Evolutionary conservation across 148 eudicot genomes (phyloP).

Genomic region (Vaccinium vitisidaea): DNA sequence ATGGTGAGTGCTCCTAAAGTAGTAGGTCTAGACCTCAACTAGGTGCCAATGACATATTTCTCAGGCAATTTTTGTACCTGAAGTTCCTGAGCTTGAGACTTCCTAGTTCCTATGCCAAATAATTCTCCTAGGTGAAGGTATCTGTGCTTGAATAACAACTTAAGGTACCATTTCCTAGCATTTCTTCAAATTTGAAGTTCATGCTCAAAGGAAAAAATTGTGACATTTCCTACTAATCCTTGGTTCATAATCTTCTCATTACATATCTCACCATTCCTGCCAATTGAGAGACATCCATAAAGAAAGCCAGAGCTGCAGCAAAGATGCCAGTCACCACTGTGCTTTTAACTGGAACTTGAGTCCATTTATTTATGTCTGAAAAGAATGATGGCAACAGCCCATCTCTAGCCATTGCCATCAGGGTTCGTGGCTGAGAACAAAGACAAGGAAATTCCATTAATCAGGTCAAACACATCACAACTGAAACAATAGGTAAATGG

Average conservation of each 20-base stretch:
- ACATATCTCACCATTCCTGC: conserved; percentile 79
- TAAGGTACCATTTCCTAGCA: no score
- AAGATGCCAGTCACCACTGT: conserved; percentile 67
- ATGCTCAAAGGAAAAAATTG: no score
- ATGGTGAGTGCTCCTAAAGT: no score
- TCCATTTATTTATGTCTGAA: conserved; percentile 64
- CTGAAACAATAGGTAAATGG: neutral
- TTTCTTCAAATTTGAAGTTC: no score
- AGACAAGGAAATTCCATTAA: neutral
- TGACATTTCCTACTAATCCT: neutral
- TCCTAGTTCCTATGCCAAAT: no score
- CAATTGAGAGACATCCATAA: conserved; percentile 86
- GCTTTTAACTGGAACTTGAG: conserved; percentile 93
- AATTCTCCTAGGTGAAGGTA: no score
- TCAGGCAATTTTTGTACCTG: no score
- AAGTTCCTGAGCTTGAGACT: no score
- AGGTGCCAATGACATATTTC: no score
- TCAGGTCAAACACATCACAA: neutral
- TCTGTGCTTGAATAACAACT: no score
- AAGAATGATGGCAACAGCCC: conserved; percentile 87
- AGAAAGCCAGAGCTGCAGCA: conserved; percentile 69
- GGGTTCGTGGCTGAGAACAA: conserved; percentile 68
- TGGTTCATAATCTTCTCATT: neutral
- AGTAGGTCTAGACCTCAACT: no score
- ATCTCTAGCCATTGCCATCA: conserved; percentile 98